Percentiles rank a stretch among this genome's conserved stretches.
phyloP scores from a whole-genome alignment of 2,329 filamentous ascomycete species.

The Monosporascus sp. region DNA sequence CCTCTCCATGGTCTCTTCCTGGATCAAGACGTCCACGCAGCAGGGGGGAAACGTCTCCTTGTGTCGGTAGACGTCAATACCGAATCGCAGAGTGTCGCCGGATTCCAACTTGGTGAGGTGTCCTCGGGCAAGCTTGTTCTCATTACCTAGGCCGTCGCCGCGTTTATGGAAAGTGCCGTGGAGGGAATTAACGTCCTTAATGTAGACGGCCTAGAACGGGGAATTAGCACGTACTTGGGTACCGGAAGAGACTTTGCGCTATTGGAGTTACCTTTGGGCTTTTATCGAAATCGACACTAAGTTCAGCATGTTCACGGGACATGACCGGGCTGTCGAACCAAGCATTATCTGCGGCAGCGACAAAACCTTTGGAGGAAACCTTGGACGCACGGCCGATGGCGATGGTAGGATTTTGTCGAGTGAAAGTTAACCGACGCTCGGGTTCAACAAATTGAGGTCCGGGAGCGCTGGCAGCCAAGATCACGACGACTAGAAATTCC shows the following conservation, averaged over 20 bases:
- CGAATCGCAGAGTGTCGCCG: constrained; percentile 35
- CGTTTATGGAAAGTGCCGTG: constrained; percentile 48
- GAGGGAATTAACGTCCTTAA: constrained; percentile 44
- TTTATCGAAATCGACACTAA: constrained; percentile 38
- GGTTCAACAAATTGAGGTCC: constrained; percentile 8
- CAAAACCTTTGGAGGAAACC: constrained; percentile 36
- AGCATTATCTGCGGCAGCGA: constrained; percentile 45
- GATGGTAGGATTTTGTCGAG: constrained; percentile 15
- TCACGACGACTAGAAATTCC: background rate
- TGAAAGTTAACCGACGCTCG: constrained; percentile 27
- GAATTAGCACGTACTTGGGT: constrained; percentile 15
- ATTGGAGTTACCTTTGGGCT: constrained; percentile 34
- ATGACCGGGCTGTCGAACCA: constrained; percentile 70
- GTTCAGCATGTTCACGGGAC: constrained; percentile 60
- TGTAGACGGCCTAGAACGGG: constrained; percentile 34
- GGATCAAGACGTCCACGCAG: constrained; percentile 28
- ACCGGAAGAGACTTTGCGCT: background rate
- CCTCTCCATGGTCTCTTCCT: constrained; percentile 18
- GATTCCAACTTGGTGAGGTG: constrained; percentile 17
- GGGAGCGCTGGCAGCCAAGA: constrained; percentile 3
- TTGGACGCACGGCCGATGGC: constrained; percentile 43
- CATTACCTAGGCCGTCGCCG: constrained; percentile 12
- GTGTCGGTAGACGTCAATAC: constrained; percentile 33
- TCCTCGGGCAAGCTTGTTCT: constrained; percentile 16
- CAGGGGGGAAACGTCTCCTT: constrained; percentile 34